A percentile compares a stretch with the other conserved stretches of the same genome.
phyloP scores from a whole-genome alignment of 192 early-diverging fungal species.

The Entomortierella chlamydospora region DNA sequence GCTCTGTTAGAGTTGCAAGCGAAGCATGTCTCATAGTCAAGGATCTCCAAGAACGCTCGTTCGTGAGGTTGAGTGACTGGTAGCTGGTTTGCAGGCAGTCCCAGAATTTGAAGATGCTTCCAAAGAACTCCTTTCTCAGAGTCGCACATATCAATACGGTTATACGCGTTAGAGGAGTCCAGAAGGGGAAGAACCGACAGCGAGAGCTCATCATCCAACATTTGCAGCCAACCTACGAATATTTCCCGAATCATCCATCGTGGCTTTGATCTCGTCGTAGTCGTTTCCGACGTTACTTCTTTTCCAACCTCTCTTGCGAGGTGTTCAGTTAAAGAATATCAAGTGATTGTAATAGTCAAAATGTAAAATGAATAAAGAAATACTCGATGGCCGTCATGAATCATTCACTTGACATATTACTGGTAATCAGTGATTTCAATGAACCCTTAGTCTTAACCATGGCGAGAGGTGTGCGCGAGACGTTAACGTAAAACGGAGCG shows the following conservation, averaged over 20 bases:
- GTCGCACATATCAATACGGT: conserved; percentile 6
- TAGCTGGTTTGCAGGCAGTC: conserved; percentile 6
- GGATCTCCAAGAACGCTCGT: conserved; percentile 19
- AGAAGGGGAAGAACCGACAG: conserved; percentile 10
- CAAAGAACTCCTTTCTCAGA: background rate
- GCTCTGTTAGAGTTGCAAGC: conserved; percentile 14
- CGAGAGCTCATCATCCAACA: conserved; percentile 12
- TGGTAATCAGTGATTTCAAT: conserved; percentile 15
- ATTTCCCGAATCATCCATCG: conserved; percentile 21
- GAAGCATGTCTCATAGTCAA: background rate
- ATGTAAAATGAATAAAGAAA: conserved; percentile 2
- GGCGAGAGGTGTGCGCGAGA: conserved; percentile 7
- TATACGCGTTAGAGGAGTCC: conserved; percentile 2
- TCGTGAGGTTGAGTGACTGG: conserved; percentile 19
- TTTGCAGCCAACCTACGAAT: conserved; percentile 7
- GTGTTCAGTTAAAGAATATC: background rate
- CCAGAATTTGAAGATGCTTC: conserved; percentile 13
- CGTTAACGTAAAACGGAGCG: conserved; percentile 19
- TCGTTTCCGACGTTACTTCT: background rate
- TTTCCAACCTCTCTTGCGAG: conserved; percentile 4
- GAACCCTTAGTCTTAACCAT: conserved; percentile 1
- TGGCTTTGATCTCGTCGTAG: background rate
- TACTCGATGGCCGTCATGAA: too few species aligned
- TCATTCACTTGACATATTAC: too few species aligned
- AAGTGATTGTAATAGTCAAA: background rate